Evolutionary conservation across 129 eudicot species (phyloP).

Genomic region (Cynara cardunculus): DNA sequence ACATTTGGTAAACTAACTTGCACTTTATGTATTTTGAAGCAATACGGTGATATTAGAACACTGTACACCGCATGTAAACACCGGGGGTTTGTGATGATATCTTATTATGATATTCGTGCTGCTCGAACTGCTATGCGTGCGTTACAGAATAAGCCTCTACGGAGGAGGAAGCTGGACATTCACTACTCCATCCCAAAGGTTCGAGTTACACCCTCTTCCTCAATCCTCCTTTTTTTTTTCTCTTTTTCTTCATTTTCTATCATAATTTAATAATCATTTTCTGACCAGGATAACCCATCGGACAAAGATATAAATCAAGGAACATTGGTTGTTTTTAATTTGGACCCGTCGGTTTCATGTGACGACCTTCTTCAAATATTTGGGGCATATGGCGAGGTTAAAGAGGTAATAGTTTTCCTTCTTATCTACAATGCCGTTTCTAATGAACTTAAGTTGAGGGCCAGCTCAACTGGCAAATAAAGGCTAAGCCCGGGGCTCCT

Average conservation of each 20-base stretch:
- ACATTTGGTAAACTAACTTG: constrained; percentile 1
- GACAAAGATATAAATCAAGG: constrained; percentile 98
- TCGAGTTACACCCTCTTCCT: background rate
- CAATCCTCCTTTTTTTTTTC: too few species aligned
- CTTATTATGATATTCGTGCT: constrained; percentile 90
- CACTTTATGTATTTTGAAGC: constrained; percentile 38
- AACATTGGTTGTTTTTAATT: constrained; percentile 79
- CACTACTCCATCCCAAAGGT: constrained; percentile 99
- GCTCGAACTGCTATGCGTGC: constrained; percentile 90
- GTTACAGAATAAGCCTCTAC: constrained; percentile 73
- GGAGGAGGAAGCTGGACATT: constrained; percentile 90
- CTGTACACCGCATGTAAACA: constrained; percentile 90
- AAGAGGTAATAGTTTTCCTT: constrained; percentile 51
- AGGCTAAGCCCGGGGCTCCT: too few species aligned
- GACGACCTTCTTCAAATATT: constrained; percentile 87
- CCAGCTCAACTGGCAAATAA: too few species aligned
- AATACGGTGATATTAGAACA: constrained; percentile 91
- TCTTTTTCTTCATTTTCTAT: background rate
- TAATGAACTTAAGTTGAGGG: background rate
- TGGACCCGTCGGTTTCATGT: constrained; percentile 87
- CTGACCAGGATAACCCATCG: constrained; percentile 77
- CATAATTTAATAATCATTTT: background rate
- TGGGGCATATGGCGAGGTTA: constrained; percentile 91
- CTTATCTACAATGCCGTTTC: background rate
- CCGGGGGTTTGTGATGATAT: constrained; percentile 97